These are phyloP conservation scores for Physaria fendleri DNA, from an alignment of 345 rosid species.

Conservation along the genomic window DNA sequence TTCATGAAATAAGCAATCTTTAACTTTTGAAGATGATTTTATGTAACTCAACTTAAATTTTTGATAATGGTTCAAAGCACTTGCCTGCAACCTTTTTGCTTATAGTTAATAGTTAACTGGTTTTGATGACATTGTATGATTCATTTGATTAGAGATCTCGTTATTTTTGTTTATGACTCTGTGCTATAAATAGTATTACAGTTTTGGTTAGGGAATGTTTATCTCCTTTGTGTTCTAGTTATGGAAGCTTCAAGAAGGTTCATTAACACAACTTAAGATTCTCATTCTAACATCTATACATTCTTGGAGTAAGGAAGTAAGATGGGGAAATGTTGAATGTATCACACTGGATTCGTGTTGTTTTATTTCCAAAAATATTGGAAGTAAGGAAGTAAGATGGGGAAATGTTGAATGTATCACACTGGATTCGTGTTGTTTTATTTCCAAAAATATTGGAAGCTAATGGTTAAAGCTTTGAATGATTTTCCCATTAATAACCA, in stretches of 20 bases:
- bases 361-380: neutral
- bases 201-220: neutral
- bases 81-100: neutral
- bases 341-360: neutral
- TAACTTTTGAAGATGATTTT: constrained; percentile 20
- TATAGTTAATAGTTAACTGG: neutral
- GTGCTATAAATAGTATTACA: neutral
- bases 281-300: neutral
- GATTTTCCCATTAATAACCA: neutral
- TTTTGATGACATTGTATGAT: neutral
- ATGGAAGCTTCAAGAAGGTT: constrained; percentile 1
- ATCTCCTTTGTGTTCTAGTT: neutral
- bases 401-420: too few species aligned
- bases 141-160: neutral
- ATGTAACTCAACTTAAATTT: constrained; percentile 2
- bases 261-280: neutral
- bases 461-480: neutral
- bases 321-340: neutral
- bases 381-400: too few species aligned
- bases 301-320: neutral
- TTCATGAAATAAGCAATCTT: constrained; percentile 20
- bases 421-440: too few species aligned
- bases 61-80: constrained; percentile 10
- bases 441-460: too few species aligned
- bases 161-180: neutral